Conservation (phyloP, 441 rosid genomes). For the Lepidium campestre region DNA sequence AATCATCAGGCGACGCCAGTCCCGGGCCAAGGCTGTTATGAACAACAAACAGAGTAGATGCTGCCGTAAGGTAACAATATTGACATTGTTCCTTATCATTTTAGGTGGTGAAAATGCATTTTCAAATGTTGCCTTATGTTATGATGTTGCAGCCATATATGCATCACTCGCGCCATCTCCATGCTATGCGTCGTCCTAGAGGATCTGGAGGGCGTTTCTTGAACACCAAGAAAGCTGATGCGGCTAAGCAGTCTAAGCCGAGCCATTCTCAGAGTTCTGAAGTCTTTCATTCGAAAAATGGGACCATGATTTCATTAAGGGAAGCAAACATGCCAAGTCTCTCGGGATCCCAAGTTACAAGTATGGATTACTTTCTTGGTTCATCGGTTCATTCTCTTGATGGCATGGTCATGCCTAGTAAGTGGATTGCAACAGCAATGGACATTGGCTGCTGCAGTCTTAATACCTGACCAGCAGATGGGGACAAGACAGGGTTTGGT, state of each 20-base stretch:
- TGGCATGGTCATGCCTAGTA: conserved; percentile 48
- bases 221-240: conserved; percentile 40
- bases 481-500: conserved; percentile 5
- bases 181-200: conserved; percentile 89
- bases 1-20: conserved; percentile 79
- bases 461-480: conserved; percentile 32
- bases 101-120: not conserved
- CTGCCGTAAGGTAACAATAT: conserved; percentile 52
- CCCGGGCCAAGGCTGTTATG: conserved; percentile 79
- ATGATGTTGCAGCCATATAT: conserved; percentile 56
- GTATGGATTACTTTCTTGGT: conserved; percentile 38
- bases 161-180: conserved; percentile 89
- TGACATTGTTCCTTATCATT: not conserved
- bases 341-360: conserved; percentile 67
- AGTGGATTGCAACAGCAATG: conserved; percentile 47
- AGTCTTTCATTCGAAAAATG: conserved; percentile 55
- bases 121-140: not conserved
- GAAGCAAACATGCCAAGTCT: conserved; percentile 31
- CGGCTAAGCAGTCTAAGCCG: not conserved
- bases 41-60: conserved; percentile 39
- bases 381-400: conserved; percentile 40
- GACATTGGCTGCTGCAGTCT: conserved; percentile 46
- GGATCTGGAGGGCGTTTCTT: conserved; percentile 89
- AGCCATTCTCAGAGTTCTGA: conserved; percentile 70
- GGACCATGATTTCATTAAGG: conserved; percentile 41